Conservation (phyloP, 768 basidiomycete genomes). For the Vishniacozyma victoriae region DNA sequence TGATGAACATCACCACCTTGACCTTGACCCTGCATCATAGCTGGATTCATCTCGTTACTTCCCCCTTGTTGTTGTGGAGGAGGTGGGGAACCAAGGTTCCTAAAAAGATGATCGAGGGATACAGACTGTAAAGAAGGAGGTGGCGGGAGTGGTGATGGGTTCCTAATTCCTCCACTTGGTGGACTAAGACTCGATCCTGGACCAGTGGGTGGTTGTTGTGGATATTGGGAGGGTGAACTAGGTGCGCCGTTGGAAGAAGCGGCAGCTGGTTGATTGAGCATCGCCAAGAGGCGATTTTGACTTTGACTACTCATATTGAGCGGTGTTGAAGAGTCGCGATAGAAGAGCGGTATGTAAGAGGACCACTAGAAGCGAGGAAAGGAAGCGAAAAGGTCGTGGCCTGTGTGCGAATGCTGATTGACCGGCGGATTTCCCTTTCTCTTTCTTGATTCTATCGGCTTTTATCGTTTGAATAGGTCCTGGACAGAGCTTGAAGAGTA, state of each 20-base stretch:
- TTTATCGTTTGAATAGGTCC: too few relatives aligned
- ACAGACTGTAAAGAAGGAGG: conserved; percentile 20
- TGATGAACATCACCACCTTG: conserved; percentile 5
- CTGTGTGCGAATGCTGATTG: too few relatives aligned
- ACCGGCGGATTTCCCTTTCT: too few relatives aligned
- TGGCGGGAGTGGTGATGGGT: conserved; percentile 22
- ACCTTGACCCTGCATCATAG: neutral
- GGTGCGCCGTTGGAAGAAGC: conserved; percentile 4
- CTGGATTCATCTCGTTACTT: neutral
- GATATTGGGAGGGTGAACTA: conserved; percentile 1
- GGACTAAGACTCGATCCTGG: neutral
- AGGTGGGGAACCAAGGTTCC: conserved; percentile 15
- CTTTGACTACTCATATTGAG: too few relatives aligned
- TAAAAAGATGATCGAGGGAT: conserved; percentile 27
- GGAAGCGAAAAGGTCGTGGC: too few relatives aligned
- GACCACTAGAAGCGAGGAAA: too few relatives aligned
- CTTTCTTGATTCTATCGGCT: too few relatives aligned
- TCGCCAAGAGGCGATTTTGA: conserved; percentile 27
- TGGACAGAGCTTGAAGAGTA: too few relatives aligned
- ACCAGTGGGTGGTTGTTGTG: neutral
- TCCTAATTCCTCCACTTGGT: conserved; percentile 7
- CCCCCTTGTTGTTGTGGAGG: too few relatives aligned
- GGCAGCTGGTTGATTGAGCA: conserved; percentile 23
- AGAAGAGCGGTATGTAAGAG: too few relatives aligned
- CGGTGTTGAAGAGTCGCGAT: too few relatives aligned